Evolutionary conservation across 2,329 filamentous ascomycete genomes (phyloP).

Genomic region (Pseudocercospora fuligena): DNA sequence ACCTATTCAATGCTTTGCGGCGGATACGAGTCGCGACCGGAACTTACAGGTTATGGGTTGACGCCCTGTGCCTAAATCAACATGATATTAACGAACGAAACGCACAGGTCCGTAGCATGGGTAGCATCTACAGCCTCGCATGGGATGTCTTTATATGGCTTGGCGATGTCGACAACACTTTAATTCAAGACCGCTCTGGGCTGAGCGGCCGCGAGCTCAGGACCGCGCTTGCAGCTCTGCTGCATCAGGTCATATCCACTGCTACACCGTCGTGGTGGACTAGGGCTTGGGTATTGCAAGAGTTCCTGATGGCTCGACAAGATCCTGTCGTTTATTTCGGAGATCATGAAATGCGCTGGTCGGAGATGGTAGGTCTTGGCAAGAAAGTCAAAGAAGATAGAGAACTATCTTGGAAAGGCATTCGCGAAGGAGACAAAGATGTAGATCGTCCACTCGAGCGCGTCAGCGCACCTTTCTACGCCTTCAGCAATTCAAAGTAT

Average conservation of each 20-base stretch:
- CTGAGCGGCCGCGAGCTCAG: not conserved
- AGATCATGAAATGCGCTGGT: not conserved
- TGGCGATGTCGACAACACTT: not conserved
- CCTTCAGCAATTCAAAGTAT: not conserved
- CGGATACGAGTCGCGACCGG: not conserved
- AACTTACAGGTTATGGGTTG: not conserved
- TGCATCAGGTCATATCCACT: not conserved
- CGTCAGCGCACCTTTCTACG: not conserved
- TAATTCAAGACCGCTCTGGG: not conserved
- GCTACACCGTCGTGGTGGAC: not conserved
- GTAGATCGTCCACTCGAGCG: not conserved
- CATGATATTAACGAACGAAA: conserved; percentile 1
- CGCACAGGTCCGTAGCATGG: conserved; percentile 13
- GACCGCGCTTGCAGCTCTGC: not conserved
- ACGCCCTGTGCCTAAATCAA: conserved; percentile 18
- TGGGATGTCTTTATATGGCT: conserved; percentile 12
- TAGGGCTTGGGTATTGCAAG: not conserved
- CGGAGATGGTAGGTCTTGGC: not conserved
- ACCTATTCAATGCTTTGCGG: not conserved
- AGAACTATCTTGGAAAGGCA: not conserved
- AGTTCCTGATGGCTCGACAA: not conserved
- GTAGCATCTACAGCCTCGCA: conserved; percentile 3
- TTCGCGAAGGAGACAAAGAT: not conserved
- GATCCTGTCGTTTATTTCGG: not conserved
- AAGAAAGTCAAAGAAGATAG: not conserved